Base-by-base conservation (phyloP, 1,284 basidiomycete species). In the Heliocybe sulcata region DNA sequence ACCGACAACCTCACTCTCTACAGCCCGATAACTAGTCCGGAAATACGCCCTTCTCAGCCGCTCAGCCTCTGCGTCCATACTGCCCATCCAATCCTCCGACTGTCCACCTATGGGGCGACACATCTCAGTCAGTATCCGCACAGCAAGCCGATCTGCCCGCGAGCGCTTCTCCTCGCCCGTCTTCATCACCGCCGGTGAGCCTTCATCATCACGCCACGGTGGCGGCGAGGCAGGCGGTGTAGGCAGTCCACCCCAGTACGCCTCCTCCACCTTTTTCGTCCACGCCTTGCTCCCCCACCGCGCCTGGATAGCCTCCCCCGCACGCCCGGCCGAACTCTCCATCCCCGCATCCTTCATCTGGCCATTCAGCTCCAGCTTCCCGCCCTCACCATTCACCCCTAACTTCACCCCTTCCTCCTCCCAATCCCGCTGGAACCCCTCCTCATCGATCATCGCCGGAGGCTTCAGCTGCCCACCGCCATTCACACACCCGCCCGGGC, bases 401-500 rank as follows among this genome's bases (percentile, higher is more conserved):
- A 76, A 56, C 14, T 63, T 58, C 48, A 79, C 80, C 2, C 80
- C 83, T 53, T 64, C 72, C 47, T 70, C 77, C 61, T 71, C 75
- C 82, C 81, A 82, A 57, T 82, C 75, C 58, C 81, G 68, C 57
- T 65, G 59, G 60, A 80, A 81, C 11, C 86, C 83, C 66, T 90
- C 85, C 55, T 74, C 81, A 62, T 90, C 85, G 29, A 63, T 62
- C 61, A n/a, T 63, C 61, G 31, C 62, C 55, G 72, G 70, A 29
- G 82, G 84, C 60, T 87, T 86, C 63, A 95, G 77, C 72, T 99
- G 97, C 1, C 97, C 97, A 25, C 97, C 96, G 2, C 97, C 96
- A 65, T 98, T 98, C 51, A 98, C 92, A 67, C 97, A 99, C 4
- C 97, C 97, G 0, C 90, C 85, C 0, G 97, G 97, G 73, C 97